These are phyloP conservation scores for Populus ilicifolia DNA, from an alignment of 345 rosid species.

Conservation along the genomic window DNA sequence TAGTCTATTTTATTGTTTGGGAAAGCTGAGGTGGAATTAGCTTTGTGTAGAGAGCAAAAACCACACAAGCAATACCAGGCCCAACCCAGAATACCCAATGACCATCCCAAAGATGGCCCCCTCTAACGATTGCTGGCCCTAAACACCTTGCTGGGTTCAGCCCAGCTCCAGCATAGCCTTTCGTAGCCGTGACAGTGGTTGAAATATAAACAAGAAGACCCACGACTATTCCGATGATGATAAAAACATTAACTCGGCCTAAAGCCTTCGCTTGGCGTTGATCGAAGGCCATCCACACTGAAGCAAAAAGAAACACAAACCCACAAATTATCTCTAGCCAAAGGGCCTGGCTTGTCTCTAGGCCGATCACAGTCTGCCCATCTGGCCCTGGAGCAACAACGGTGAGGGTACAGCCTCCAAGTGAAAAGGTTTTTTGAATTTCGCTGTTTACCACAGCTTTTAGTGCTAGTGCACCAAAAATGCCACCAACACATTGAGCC, in stretches of 20 bases:
- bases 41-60: constrained; percentile 19
- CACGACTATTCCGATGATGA: constrained; percentile 27
- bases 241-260: constrained; percentile 32
- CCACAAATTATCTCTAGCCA: constrained; percentile 38
- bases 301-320: constrained; percentile 36
- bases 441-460: constrained; percentile 24
- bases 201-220: constrained; percentile 44
- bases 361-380: constrained; percentile 23
- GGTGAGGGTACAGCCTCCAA: constrained; percentile 37
- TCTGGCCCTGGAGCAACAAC: constrained; percentile 24
- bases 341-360: constrained; percentile 19
- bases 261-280: constrained; percentile 29
- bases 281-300: constrained; percentile 46
- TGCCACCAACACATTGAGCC: constrained; percentile 40
- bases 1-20: neutral
- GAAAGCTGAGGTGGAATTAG: constrained; percentile 19
- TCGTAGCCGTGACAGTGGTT: constrained; percentile 32
- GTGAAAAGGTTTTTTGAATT: constrained; percentile 22
- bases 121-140: constrained; percentile 36
- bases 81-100: constrained; percentile 29
- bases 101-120: constrained; percentile 23
- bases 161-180: constrained; percentile 49
- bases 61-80: constrained; percentile 1
- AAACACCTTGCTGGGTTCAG: constrained; percentile 49
- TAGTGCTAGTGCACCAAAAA: constrained; percentile 32